Evolutionary conservation across 2,329 filamentous ascomycete species (phyloP), one percentile per base, ranked within the genome.

Genomic region (Arthrobotrys megalospora): DNA sequence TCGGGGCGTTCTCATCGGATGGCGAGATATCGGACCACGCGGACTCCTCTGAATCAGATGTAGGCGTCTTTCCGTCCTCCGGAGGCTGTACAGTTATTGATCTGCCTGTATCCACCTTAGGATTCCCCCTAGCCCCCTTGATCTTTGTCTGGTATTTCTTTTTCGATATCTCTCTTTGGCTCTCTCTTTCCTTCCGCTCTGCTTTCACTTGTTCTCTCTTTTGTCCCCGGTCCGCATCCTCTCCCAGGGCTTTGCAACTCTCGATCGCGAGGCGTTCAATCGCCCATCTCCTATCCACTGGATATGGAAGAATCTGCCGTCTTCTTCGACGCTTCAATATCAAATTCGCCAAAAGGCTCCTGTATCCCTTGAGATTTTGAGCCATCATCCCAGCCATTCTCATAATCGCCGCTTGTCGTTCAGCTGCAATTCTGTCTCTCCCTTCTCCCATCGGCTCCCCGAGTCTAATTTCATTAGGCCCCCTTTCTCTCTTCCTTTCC

Each of bases 401-500:
- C 3, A 75, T 11, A 62, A 75, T 75, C 0, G 70, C 62, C 1
- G 34, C 43, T 11, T 24, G 28, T 28, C 70, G 14, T n/a, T 47
- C 55, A 1, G 28, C 3, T n/a, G 38, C 32, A n/a, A 65, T 43
- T 1, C 58, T 60, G n/a, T 34, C 11, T 52, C n/a, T n/a, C n/a
- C 45, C 67, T 38, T 53, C 55, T 14, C 21, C 21, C 0, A 53
- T 5, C 12, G 21, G 2, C 12, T 52, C 48, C 5, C 12, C 24
- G 2, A 4, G 5, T 6, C 11, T 6, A 14, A 52, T 32, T 12
- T 52, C 6, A 14, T 32, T 52, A n/a, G 48, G 48, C 1, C 24
- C 8, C n/a, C 12, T 19, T 12, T 55, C 28, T 1, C 12, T 3
- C 12, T 5, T 6, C 8, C 48, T 11, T 16, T 10, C 10, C 45